Conservation (phyloP, 495 filamentous ascomycete genomes). For the Penicillium manginii region DNA sequence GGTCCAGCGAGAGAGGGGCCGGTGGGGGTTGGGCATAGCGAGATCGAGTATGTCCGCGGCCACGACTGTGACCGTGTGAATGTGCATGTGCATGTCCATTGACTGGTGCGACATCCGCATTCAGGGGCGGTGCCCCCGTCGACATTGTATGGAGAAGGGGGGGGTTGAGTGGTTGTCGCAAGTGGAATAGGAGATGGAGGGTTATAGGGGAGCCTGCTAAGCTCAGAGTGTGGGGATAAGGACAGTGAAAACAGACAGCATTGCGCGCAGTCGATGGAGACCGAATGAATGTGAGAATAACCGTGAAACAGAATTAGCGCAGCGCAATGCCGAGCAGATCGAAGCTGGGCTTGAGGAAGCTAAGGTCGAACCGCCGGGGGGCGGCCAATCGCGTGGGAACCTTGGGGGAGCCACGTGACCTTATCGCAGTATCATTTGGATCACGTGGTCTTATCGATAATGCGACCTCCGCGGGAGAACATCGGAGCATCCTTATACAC, state of each 20-base stretch:
- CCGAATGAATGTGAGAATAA: too few species aligned
- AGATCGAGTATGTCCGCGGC: constrained; percentile 47
- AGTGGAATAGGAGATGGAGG: constrained; percentile 10
- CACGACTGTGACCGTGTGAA: constrained; percentile 38
- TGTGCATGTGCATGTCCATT: constrained; percentile 38
- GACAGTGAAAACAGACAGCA: neutral
- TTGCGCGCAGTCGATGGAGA: neutral
- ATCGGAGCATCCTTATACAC: neutral
- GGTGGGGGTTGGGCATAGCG: constrained; percentile 40
- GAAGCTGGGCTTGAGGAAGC: too few species aligned
- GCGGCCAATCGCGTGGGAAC: too few species aligned
- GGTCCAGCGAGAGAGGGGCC: constrained; percentile 29
- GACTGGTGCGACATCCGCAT: constrained; percentile 34
- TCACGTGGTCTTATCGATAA: constrained; percentile 6
- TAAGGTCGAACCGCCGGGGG: too few species aligned
- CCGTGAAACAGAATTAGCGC: too few species aligned
- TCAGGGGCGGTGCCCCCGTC: constrained; percentile 37
- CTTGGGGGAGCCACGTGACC: too few species aligned
- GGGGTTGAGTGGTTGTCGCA: constrained; percentile 6
- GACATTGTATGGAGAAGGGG: constrained; percentile 39
- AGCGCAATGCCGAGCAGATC: too few species aligned
- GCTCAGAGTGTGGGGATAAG: neutral
- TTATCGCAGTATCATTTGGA: neutral
- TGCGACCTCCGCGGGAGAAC: too few species aligned
- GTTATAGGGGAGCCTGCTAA: constrained; percentile 1